These are phyloP conservation scores for Saccharomyces hybrid DNA, from an alignment of 1,139 yeast genomes.

Conservation along the genomic window DNA sequence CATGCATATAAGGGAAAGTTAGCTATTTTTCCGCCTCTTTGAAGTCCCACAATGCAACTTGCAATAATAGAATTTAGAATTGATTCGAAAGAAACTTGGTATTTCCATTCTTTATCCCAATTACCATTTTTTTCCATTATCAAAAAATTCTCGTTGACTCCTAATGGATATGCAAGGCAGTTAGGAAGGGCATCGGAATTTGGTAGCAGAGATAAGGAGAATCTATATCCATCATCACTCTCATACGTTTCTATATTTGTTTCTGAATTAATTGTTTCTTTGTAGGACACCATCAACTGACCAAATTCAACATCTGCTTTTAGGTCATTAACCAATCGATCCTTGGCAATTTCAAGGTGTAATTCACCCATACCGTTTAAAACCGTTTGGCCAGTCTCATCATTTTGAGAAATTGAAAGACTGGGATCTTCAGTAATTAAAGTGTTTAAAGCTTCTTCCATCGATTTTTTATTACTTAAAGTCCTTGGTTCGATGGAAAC, in stretches of 20 bases:
- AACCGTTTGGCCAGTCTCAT: constrained; percentile 80
- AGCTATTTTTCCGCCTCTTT: constrained; percentile 64
- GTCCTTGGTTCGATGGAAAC: constrained; percentile 78
- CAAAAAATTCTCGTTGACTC: constrained; percentile 35
- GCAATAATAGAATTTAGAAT: constrained; percentile 47
- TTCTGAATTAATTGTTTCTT: constrained; percentile 51
- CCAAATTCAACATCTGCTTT: constrained; percentile 77
- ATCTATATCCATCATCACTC: constrained; percentile 25
- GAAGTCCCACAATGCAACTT: constrained; percentile 64
- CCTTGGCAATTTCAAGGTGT: constrained; percentile 81
- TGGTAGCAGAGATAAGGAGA: constrained; percentile 43
- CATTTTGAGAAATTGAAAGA: constrained; percentile 57
- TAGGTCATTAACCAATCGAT: constrained; percentile 68
- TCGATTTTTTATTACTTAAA: constrained; percentile 63
- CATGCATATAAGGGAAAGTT: constrained; percentile 28
- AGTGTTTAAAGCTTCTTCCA: constrained; percentile 59
- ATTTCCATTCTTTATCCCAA: constrained; percentile 40
- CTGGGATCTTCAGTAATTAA: constrained; percentile 82
- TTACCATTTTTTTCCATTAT: constrained; percentile 27
- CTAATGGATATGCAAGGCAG: constrained; percentile 34
- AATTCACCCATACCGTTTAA: constrained; percentile 95
- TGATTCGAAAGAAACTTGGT: constrained; percentile 40
- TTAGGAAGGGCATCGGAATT: constrained; percentile 26
- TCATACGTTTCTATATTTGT: constrained; percentile 19
- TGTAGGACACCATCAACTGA: constrained; percentile 79